These are phyloP conservation scores for Pseudevernia furfuracea DNA, from an alignment of 495 filamentous ascomycete genomes.

Conservation along the genomic window DNA sequence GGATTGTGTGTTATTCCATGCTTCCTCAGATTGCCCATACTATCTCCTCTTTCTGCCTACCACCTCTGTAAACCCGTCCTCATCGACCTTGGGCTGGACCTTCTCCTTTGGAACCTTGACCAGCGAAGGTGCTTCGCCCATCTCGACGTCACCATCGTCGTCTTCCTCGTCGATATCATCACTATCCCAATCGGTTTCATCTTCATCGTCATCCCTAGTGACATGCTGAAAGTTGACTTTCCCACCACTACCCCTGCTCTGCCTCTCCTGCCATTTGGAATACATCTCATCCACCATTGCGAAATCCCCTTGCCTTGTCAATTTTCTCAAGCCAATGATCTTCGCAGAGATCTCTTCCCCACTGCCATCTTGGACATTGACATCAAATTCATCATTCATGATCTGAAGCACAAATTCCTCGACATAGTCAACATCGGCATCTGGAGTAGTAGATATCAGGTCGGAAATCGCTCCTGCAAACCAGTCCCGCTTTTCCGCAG, in stretches of 20 bases:
- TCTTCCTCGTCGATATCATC: constrained; percentile 45
- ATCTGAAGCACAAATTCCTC: constrained; percentile 78
- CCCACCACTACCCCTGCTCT: constrained; percentile 46
- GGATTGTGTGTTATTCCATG: not conserved
- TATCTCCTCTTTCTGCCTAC: constrained; percentile 60
- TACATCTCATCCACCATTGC: constrained; percentile 59
- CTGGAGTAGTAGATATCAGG: constrained; percentile 60
- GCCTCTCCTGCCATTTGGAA: constrained; percentile 52
- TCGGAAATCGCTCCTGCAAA: constrained; percentile 84
- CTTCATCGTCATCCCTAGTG: constrained; percentile 42
- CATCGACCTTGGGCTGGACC: constrained; percentile 70
- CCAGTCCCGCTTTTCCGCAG: constrained; percentile 87
- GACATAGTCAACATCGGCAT: constrained; percentile 74
- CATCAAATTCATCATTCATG: constrained; percentile 93
- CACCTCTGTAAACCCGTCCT: constrained; percentile 92
- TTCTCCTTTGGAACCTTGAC: constrained; percentile 54
- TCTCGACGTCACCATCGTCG: constrained; percentile 58
- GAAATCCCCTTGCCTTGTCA: constrained; percentile 59
- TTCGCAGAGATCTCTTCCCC: constrained; percentile 62
- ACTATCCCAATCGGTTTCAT: constrained; percentile 50
- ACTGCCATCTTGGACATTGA: constrained; percentile 81
- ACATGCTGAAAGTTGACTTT: constrained; percentile 48
- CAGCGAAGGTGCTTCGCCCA: constrained; percentile 62
- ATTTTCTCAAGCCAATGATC: constrained; percentile 58
- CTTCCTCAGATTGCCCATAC: not conserved